Evolutionary conservation across 306 rosid genomes (phyloP), one percentile per base, ranked within the genome.

Genomic region (Mucuna pruriens): DNA sequence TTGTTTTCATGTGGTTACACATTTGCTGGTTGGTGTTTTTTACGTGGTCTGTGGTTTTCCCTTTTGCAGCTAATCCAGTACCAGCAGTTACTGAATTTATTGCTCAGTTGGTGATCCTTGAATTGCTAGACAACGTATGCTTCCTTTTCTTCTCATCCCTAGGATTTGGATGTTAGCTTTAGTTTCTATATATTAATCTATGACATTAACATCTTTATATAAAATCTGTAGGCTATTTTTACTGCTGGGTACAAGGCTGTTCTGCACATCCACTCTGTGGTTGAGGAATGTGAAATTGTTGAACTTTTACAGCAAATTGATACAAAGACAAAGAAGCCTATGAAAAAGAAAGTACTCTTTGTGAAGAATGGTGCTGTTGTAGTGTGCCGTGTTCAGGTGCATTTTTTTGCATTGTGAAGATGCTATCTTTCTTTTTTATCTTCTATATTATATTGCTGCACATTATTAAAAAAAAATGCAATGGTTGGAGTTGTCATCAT

Each of bases 211-310:
- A 8, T 74, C 57, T 85, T 71, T 25, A 8, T 36, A 33, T 76
- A 19, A 67, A 12, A 40, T 79, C 3, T 80, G 49, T 62, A 96
- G 99, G 99, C 99, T 73, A 96, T 96, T 80, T 96, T 96, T 84
- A 96, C 99, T n/a, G 98, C 98, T 85, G 99, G 99, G 26, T 96
- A 96, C 85, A 94, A 94, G 82, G 99, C 99, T 82, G 90, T 96
- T 77, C 81, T 96, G 89, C 99, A 96, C 81, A 84, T 96, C 76
- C 99, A 96, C 81, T 77, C 97, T 33, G 83, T 96, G 75, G 99
- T 96, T 46, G 99, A 96, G 86, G 99, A 96, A 84, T 96, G 99
- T 84, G 99, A 96, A 88, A 94, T 96, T 77, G 93, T 96, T 44
- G 97, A 96, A 80, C 89, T 96, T 76, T 57, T 94, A 11, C 92